Evolutionary conservation across 2,329 filamentous ascomycete genomes (phyloP), one percentile per base, ranked within the genome.

Genomic region (Graphilbum sp.): DNA sequence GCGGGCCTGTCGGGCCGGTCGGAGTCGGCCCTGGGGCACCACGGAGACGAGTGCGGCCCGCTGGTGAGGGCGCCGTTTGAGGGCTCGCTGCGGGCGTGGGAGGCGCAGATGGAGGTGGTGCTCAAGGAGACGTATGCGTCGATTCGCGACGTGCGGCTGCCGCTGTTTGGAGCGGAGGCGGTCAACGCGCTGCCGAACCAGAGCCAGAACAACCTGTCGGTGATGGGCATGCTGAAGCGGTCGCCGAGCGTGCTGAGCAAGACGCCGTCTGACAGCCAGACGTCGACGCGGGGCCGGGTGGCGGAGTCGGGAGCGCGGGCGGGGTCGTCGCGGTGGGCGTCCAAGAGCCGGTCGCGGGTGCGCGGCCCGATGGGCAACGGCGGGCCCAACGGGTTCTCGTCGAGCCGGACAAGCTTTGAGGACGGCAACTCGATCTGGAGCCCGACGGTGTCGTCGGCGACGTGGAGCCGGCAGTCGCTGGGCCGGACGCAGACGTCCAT

Each of bases 171-270:
- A 18, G 13, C 11, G 11, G 11, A 5, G 31, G 18, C 18, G 17
- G 10, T 52, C 62, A 47, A 43, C 51, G 46, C 36, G 56, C n/a
- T 52, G 11, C 25, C n/a, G 17, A 16, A 24, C 6, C 13, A 17
- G 21, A 64, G 67, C 3, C 68, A 71, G 31, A 75, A 67, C 51
- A 74, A 70, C 36, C 66, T 95, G 21, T 78, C 85, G 3, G 79
- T 87, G 12, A 77, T 80, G 51, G 69, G 70, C 41, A 75, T 83
- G 61, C 66, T 96, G 33, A 85, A 86, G 53, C 78, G 90, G 34
- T 86, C 75, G 32, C 88, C 88, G 1, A 95, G 87, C 52, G 83
- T 90, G 6, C 67, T 96, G 42, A 95, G 87, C 65, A 95, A 93
- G 58, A 76, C 86, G 23, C 85, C 86, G 1, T 96, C 90, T 0